Evolutionary conservation across 257 asterid species (phyloP).

Genomic region (Nyctanthes arbortristis): DNA sequence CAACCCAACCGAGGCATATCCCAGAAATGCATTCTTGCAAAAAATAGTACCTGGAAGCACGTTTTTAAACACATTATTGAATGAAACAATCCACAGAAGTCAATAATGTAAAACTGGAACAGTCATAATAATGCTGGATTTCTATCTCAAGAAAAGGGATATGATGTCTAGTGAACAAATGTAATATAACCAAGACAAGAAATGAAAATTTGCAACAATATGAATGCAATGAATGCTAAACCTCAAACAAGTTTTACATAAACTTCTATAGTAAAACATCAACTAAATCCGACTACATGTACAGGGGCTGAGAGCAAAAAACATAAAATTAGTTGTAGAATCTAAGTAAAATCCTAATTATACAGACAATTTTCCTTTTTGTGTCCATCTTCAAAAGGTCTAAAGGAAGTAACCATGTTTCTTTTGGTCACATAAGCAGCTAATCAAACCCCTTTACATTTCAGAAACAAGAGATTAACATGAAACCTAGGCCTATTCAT

Average conservation of each 20-base stretch:
- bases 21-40: too few relatives aligned
- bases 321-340: background rate
- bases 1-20: too few relatives aligned
- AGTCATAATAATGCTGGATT: background rate
- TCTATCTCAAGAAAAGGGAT: background rate
- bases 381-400: conserved; percentile 17
- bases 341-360: conserved; percentile 18
- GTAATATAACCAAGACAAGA: background rate
- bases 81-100: too few relatives aligned
- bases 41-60: too few relatives aligned
- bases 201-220: too few relatives aligned
- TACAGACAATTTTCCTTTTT: conserved; percentile 10
- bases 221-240: background rate
- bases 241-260: background rate
- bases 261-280: background rate
- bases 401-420: background rate
- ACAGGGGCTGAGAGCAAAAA: background rate
- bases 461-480: conserved; percentile 7
- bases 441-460: conserved; percentile 1
- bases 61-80: too few relatives aligned
- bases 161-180: background rate
- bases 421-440: conserved; percentile 1
- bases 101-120: background rate
- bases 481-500: conserved; percentile 35
- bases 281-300: background rate